phyloP scores from a whole-genome alignment of 2,329 filamentous ascomycete species.

The Juglanconis oblonga region DNA sequence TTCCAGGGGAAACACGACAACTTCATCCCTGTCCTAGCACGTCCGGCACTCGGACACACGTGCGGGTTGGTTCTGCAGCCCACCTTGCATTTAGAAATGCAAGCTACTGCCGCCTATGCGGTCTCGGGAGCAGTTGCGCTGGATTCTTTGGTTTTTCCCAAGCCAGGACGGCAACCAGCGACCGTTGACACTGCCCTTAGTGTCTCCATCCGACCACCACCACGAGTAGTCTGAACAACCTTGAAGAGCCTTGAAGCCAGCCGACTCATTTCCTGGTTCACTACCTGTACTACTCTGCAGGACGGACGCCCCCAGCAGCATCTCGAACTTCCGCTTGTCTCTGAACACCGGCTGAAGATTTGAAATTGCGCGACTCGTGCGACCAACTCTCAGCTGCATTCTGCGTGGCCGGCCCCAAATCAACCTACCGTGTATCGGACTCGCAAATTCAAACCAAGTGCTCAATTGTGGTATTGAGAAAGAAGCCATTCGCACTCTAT shows the following conservation, averaged over 20 bases:
- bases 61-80: too few species aligned
- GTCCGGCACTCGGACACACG: too few species aligned
- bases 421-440: background rate
- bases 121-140: constrained; percentile 13
- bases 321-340: constrained; percentile 13
- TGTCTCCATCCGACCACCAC: background rate
- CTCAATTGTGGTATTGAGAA: background rate
- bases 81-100: too few species aligned
- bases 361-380: constrained; percentile 17
- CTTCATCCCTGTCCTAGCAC: too few species aligned
- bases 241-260: constrained; percentile 1
- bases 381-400: constrained; percentile 10
- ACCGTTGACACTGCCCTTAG: background rate
- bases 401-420: background rate
- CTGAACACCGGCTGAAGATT: constrained; percentile 12
- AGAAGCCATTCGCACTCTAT: too few species aligned
- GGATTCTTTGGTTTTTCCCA: constrained; percentile 10
- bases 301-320: constrained; percentile 4
- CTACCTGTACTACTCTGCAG: constrained; percentile 13
- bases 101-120: constrained; percentile 17
- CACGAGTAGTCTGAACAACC: background rate
- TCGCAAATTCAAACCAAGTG: background rate
- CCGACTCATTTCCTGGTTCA: constrained; percentile 13
- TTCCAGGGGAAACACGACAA: too few species aligned
- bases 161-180: constrained; percentile 1